Evolutionary conservation across 2,329 filamentous ascomycete species (phyloP), one percentile per base, ranked within the genome.

Genomic region (Colletotrichum tropicale): DNA sequence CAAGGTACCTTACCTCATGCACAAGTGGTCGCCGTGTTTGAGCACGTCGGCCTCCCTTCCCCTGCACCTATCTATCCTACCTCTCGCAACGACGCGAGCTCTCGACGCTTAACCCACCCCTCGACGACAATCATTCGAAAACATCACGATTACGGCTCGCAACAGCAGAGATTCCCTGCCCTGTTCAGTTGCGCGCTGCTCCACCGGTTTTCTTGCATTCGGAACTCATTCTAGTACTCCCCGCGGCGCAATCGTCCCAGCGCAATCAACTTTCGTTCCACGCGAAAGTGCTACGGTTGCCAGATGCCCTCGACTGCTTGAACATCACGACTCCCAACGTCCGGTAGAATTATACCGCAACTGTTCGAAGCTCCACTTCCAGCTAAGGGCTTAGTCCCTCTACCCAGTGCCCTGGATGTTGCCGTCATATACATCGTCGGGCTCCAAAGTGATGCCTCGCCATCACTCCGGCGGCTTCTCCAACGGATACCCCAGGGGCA

Each of bases 401-500:
- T 66, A 71, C 28, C 36, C 21, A 66, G 65, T 56, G 69, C 60
- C 66, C 74, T 76, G 71, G 66, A 92, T 93, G 91, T 86, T 93
- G 82, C 91, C 91, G 78, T 89, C 90, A 81, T 90, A 92, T 88
- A 84, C 88, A 78, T 88, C 87, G 74, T 86, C 87, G 65, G 48
- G 64, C 83, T 87, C 86, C 84, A 93, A 92, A 88, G 94, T 94
- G 92, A 96, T 97, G 92, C 94, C 96, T 84, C 92, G 95, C 88
- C 95, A 98, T 89, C 91, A 94, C 83, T 87, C 88, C 77, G 87
- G 88, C 85, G 93, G 93, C 84, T 96, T 94, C 86, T 92, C 93
- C 78, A 98, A 97, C 88, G 96, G 95, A 83, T 96, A 96, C 84
- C 94, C 94, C 78, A 90, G 93, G 78, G 91, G 90, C 76, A 93